These are phyloP conservation scores for Exserohilum turcica DNA, from an alignment of 2,329 filamentous ascomycete species.

Conservation along the genomic window DNA sequence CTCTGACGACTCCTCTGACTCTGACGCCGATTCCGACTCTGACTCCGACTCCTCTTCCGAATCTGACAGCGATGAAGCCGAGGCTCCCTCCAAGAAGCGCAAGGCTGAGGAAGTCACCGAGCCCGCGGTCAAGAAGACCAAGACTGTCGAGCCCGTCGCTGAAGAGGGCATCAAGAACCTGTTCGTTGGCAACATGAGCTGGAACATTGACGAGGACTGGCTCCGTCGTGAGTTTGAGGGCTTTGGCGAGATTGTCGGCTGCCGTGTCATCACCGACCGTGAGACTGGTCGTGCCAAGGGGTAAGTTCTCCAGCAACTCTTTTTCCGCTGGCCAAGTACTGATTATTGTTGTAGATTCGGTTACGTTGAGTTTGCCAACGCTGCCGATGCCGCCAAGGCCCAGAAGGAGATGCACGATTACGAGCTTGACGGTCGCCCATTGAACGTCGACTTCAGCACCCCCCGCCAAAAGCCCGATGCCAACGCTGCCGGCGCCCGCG, in stretches of 20 bases:
- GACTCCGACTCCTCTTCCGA: slow-evolving; percentile 39
- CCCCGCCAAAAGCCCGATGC: slow-evolving; percentile 62
- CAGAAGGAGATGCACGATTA: slow-evolving; percentile 74
- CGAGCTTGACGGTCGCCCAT: slow-evolving; percentile 73
- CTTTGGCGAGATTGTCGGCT: slow-evolving; percentile 73
- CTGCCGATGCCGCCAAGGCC: slow-evolving; percentile 71
- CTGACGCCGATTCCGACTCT: slow-evolving; percentile 47
- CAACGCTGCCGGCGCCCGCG: slow-evolving; percentile 57
- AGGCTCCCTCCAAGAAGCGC: slow-evolving; percentile 65
- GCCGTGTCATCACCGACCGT: slow-evolving; percentile 83
- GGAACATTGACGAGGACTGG: slow-evolving; percentile 85
- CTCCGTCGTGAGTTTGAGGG: slow-evolving; percentile 80
- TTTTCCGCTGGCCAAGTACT: slow-evolving; percentile 20
- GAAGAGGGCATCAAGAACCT: slow-evolving; percentile 67
- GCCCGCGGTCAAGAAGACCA: slow-evolving; percentile 68
- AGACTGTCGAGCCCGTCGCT: slow-evolving; percentile 59
- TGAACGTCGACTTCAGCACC: slow-evolving; percentile 81
- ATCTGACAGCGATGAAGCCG: slow-evolving; percentile 41
- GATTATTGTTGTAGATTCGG: slow-evolving; percentile 66
- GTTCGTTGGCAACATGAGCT: slow-evolving; percentile 88
- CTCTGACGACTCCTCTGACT: slow-evolving; percentile 16
- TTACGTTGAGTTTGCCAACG: slow-evolving; percentile 82
- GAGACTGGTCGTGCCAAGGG: slow-evolving; percentile 82
- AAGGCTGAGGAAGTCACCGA: slow-evolving; percentile 63
- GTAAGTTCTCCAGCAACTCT: slow-evolving; percentile 46